phyloP scores from a whole-genome alignment of 495 filamentous ascomycete genomes.

The Daldinia caldariorum region DNA sequence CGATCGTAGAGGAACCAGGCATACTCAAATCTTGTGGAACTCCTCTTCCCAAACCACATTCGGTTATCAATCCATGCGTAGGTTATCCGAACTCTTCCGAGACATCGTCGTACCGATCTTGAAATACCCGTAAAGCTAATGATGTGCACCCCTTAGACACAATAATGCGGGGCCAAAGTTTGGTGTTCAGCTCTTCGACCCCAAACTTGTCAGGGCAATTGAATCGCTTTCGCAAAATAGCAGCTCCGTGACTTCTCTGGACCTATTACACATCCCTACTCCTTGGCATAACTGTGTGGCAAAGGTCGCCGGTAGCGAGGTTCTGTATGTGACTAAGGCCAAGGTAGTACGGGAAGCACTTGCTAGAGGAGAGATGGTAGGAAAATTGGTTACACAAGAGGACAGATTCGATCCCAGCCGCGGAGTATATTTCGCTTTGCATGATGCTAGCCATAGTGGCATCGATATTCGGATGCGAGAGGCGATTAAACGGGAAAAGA shows the following conservation, averaged over 20 bases:
- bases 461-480: not conserved
- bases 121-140: constrained; percentile 15
- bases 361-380: constrained; percentile 22
- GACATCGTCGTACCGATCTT: not conserved
- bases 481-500: constrained; percentile 2
- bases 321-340: constrained; percentile 46
- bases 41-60: constrained; percentile 51
- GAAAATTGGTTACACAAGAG: constrained; percentile 16
- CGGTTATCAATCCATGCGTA: constrained; percentile 55
- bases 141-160: constrained; percentile 35
- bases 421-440: constrained; percentile 22
- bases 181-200: constrained; percentile 52
- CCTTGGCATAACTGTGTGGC: constrained; percentile 58
- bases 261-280: constrained; percentile 55
- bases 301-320: constrained; percentile 43
- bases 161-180: constrained; percentile 56
- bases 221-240: constrained; percentile 32
- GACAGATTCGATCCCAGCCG: not conserved
- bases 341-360: constrained; percentile 40
- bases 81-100: constrained; percentile 7
- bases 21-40: constrained; percentile 55
- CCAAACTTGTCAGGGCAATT: constrained; percentile 38
- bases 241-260: constrained; percentile 31
- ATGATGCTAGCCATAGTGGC: not conserved
- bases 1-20: constrained; percentile 50